Evolutionary conservation across 2,329 filamentous ascomycete genomes (phyloP), one percentile per base, ranked within the genome.

Genomic region (Ambrosiella xylebori): DNA sequence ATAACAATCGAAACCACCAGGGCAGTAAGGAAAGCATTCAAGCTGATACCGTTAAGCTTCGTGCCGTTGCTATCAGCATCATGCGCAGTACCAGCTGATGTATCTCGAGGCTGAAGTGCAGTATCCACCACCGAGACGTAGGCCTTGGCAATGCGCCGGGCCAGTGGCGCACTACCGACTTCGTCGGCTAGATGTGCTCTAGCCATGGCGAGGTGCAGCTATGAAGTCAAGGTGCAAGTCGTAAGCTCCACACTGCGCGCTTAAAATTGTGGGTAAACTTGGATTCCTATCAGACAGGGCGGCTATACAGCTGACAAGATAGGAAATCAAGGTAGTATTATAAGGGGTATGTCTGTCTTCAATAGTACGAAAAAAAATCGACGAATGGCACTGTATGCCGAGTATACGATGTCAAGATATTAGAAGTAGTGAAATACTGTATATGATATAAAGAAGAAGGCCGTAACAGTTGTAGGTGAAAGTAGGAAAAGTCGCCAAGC

Each of bases 11-110:
- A 82, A 54, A 80, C 77, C 40, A 73, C 75, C 62, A 87, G 66
- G 47, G 84, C 84, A 55, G 84, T 80, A 40, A 86, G 65, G 63
- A 88, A 87, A n/a, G 77, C 69, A 17, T 72, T 67, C 54, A 78
- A 66, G 61, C 73, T 74, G 53, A 76, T 72, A 52, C 74, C 73
- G 17, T 68, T 65, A 3, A 66, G 65, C 2, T 62, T 61, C 37
- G 52, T 54, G 11, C 54, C n/a, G 45, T 59, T 41, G 35, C 54
- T 44, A 37, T 57, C 50, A 44, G 55, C 37, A 17, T 55, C 41
- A 39, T 59, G 45, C 35, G 44, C 56, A 35, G 47, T 52, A 53
- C 19, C 11, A 17, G n/a, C 45, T 11, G 47, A 57, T 6, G 57
- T 54, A 49, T 40, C 57, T 45, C 57, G 57, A 37, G 51, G 51